Conservation (phyloP, 139 green algal genomes). For the Coelastrella sp. region DNA sequence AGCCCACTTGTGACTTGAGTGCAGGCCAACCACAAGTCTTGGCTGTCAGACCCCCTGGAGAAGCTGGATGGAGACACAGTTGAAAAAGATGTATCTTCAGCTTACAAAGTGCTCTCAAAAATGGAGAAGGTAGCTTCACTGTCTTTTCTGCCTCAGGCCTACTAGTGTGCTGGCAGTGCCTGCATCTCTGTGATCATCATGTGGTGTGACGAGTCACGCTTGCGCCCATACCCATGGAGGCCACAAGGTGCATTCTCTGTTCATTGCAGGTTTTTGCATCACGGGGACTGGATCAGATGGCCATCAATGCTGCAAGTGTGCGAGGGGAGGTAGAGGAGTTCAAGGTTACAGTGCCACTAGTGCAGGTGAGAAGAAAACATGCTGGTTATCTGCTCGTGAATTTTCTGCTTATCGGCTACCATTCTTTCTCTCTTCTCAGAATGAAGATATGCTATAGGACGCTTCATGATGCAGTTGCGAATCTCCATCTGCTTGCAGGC, state of each 20-base stretch:
- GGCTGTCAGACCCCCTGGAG: conserved; percentile 73
- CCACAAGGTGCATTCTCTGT: too few relatives aligned
- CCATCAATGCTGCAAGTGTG: conserved; percentile 75
- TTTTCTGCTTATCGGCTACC: too few relatives aligned
- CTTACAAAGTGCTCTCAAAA: conserved; percentile 76
- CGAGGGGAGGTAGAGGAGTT: conserved; percentile 77
- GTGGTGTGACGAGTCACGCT: background rate
- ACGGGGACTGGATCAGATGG: conserved; percentile 60
- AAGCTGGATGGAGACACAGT: conserved; percentile 75
- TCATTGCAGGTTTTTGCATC: conserved; percentile 59
- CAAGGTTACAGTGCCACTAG: conserved; percentile 79
- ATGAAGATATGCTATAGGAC: background rate
- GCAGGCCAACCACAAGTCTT: conserved; percentile 60
- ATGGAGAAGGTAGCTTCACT: conserved; percentile 44
- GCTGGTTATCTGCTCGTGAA: too few relatives aligned
- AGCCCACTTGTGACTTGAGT: background rate
- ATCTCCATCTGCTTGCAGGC: conserved; percentile 42
- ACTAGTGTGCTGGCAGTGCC: background rate
- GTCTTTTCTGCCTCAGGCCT: background rate
- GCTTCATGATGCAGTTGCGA: background rate
- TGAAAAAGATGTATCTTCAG: conserved; percentile 67
- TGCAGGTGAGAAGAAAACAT: conserved; percentile 57
- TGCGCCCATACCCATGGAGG: too few relatives aligned
- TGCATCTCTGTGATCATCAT: background rate
- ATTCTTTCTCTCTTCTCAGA: too few relatives aligned